Evolutionary conservation across 139 green algal genomes (phyloP).

Genomic region (Picochlorum sp.): DNA sequence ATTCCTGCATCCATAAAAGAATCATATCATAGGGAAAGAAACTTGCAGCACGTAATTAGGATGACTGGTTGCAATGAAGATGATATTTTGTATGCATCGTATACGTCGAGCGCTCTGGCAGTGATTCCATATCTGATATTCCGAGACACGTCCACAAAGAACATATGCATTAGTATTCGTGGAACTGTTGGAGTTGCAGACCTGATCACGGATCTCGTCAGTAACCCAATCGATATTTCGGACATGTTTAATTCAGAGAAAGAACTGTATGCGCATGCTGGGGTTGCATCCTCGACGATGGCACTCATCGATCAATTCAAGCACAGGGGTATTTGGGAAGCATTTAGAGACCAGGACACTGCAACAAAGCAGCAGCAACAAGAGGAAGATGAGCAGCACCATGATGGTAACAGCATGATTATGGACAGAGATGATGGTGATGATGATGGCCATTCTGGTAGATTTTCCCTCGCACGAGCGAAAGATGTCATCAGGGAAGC

Average conservation of each 20-base stretch:
- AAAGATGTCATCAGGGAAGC: slow-evolving; percentile 7
- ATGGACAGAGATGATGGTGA: no score
- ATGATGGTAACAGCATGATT: no score
- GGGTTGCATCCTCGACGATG: slow-evolving; percentile 46
- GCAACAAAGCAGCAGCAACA: no score
- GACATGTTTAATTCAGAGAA: slow-evolving; percentile 20
- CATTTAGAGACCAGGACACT: no score
- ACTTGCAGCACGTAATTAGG: slow-evolving; percentile 33
- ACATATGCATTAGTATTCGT: slow-evolving; percentile 44
- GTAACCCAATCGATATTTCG: slow-evolving; percentile 37
- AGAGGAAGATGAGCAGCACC: no score
- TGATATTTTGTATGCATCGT: slow-evolving; percentile 35
- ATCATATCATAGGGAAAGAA: no score
- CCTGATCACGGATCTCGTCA: slow-evolving; percentile 48
- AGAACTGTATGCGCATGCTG: slow-evolving; percentile 30
- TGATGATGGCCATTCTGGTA: no score
- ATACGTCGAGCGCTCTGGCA: slow-evolving; percentile 14
- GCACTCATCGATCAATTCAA: slow-evolving; percentile 26
- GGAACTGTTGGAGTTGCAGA: slow-evolving; percentile 46
- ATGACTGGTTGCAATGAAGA: slow-evolving; percentile 21
- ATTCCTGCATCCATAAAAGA: neutral
- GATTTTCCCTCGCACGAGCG: neutral
- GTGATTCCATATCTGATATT: slow-evolving; percentile 55
- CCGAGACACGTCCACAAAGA: slow-evolving; percentile 26
- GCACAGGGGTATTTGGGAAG: slow-evolving; percentile 7